Evolutionary conservation across 306 rosid genomes (phyloP).

Genomic region (Cicer bijugum): DNA sequence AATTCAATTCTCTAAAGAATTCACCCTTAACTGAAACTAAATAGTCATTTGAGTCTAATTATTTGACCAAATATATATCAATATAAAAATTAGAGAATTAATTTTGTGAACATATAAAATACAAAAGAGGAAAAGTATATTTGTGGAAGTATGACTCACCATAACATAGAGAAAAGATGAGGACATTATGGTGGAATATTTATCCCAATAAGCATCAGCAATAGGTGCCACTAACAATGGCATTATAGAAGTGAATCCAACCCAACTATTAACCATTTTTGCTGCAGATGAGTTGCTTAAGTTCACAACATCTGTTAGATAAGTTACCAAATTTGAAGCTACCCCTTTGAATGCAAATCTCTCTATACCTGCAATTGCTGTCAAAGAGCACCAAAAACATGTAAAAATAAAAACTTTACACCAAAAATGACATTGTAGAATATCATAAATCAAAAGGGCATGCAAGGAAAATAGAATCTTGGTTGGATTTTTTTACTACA

Average conservation of each 20-base stretch:
- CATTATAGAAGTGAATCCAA: slow-evolving; percentile 85
- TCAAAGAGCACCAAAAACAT: slow-evolving; percentile 30
- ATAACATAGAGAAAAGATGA: slow-evolving; percentile 72
- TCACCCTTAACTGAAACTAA: too few relatives aligned
- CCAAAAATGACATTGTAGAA: background rate
- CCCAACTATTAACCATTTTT: slow-evolving; percentile 82
- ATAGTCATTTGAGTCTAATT: too few relatives aligned
- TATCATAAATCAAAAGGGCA: background rate
- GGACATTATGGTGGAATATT: slow-evolving; percentile 71
- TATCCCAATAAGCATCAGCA: slow-evolving; percentile 80
- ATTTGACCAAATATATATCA: background rate
- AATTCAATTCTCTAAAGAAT: too few relatives aligned
- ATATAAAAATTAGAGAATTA: background rate
- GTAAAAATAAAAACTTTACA: background rate
- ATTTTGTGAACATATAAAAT: background rate
- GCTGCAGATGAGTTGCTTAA: slow-evolving; percentile 93
- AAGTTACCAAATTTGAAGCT: slow-evolving; percentile 79
- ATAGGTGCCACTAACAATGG: slow-evolving; percentile 86
- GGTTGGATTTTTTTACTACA: slow-evolving; percentile 22
- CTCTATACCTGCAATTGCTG: slow-evolving; percentile 88
- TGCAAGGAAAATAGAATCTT: slow-evolving; percentile 5
- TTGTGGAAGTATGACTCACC: slow-evolving; percentile 59
- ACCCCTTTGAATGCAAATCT: slow-evolving; percentile 95
- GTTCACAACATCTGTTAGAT: slow-evolving; percentile 78
- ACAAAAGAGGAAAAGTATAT: background rate